These are phyloP conservation scores for Colletotrichum nymphaeae DNA, from an alignment of 2,329 filamentous ascomycete genomes.

Conservation along the genomic window DNA sequence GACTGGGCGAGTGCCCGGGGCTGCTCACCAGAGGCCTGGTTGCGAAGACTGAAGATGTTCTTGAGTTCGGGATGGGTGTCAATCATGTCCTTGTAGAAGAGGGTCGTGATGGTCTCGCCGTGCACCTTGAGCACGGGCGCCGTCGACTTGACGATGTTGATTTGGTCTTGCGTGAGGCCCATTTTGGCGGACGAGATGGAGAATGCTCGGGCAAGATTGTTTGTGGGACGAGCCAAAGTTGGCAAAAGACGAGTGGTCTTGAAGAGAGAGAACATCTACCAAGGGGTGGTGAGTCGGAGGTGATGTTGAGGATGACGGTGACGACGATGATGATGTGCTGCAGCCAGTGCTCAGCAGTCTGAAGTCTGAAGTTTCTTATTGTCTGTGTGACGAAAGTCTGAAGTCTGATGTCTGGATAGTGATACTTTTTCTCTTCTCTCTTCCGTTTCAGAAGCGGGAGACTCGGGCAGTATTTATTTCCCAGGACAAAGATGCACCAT, in stretches of 20 bases:
- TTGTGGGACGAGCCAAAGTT: neutral
- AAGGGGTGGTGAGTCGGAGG: too few species aligned
- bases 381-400: slow-evolving; percentile 7
- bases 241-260: slow-evolving; percentile 13
- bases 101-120: slow-evolving; percentile 75
- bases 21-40: slow-evolving; percentile 76
- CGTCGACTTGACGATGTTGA: slow-evolving; percentile 80
- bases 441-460: slow-evolving; percentile 4
- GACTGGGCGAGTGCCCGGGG: slow-evolving; percentile 75
- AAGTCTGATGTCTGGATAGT: slow-evolving; percentile 16
- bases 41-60: slow-evolving; percentile 77
- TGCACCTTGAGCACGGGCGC: slow-evolving; percentile 78
- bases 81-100: slow-evolving; percentile 80
- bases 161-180: slow-evolving; percentile 72
- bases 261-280: slow-evolving; percentile 5
- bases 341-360: slow-evolving; percentile 6
- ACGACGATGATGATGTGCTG: slow-evolving; percentile 8
- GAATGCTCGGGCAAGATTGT: neutral
- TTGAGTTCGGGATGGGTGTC: slow-evolving; percentile 71
- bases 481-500: neutral
- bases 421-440: neutral
- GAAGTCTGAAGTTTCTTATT: neutral
- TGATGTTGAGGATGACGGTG: neutral
- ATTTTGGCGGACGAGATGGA: slow-evolving; percentile 42
- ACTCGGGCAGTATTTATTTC: slow-evolving; percentile 11